These are phyloP conservation scores for Kodamaea sp. DNA, from an alignment of 1,139 yeast genomes.

Conservation along the genomic window DNA sequence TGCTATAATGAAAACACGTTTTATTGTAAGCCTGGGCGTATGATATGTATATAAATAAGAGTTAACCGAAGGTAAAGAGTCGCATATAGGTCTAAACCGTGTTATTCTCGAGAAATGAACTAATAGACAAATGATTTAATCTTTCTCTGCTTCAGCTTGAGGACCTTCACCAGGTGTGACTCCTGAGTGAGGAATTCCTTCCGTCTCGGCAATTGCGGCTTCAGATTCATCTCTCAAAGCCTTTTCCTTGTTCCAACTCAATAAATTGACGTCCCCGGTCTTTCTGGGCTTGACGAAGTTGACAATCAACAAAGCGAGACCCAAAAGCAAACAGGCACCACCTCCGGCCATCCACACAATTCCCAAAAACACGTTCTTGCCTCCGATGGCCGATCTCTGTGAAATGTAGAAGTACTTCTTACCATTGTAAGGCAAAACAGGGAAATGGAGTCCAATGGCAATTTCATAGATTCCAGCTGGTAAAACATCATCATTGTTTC, in stretches of 20 bases:
- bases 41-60: too few relatives aligned
- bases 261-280: conserved; percentile 69
- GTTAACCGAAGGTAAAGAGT: too few relatives aligned
- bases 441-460: conserved; percentile 80
- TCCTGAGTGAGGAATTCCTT: conserved; percentile 3
- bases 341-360: conserved; percentile 91
- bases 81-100: too few relatives aligned
- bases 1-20: conserved; percentile 1
- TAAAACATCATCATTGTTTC: conserved; percentile 70
- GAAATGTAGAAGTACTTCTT: conserved; percentile 76
- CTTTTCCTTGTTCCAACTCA: conserved; percentile 68
- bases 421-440: conserved; percentile 81
- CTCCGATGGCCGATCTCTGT: conserved; percentile 88
- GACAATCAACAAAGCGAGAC: conserved; percentile 57
- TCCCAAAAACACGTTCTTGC: conserved; percentile 85
- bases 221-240: conserved; percentile 18
- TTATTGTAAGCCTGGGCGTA: too few relatives aligned
- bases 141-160: conserved; percentile 1
- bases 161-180: conserved; percentile 1
- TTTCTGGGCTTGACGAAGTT: conserved; percentile 70
- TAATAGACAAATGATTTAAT: background rate
- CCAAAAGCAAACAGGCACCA: conserved; percentile 73
- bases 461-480: conserved; percentile 70
- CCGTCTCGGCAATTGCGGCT: conserved; percentile 10
- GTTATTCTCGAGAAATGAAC: background rate